Conservation (phyloP, 2,329 filamentous ascomycete genomes). For the Anthostomella pinea region DNA sequence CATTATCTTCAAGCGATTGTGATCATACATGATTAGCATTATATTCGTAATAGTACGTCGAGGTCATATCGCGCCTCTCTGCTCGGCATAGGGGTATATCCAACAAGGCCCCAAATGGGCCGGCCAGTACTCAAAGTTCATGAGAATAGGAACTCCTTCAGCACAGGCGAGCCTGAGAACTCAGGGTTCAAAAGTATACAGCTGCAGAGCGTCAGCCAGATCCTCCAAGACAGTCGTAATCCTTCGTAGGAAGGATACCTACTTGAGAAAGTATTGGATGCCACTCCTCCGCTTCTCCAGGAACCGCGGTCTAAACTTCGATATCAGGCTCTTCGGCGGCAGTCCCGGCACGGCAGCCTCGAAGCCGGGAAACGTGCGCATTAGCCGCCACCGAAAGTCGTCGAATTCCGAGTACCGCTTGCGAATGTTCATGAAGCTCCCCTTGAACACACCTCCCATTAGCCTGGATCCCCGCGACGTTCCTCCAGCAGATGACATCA, state of each 20-base stretch:
- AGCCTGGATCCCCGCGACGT: neutral
- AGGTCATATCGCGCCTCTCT: conserved; percentile 11
- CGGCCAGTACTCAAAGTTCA: conserved; percentile 30
- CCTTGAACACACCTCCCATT: conserved; percentile 38
- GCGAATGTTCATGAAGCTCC: conserved; percentile 59
- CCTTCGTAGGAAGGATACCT: conserved; percentile 34
- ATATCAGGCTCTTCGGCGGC: conserved; percentile 88
- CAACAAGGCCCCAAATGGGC: conserved; percentile 2
- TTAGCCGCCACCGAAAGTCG: conserved; percentile 69
- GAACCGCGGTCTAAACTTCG: conserved; percentile 80
- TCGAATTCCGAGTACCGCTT: conserved; percentile 94
- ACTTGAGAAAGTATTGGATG: conserved; percentile 93
- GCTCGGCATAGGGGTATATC: neutral
- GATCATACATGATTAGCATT: conserved; percentile 27
- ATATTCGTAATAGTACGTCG: conserved; percentile 15
- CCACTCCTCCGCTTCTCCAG: conserved; percentile 80
- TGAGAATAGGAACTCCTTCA: conserved; percentile 85
- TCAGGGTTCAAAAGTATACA: conserved; percentile 91
- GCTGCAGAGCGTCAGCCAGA: conserved; percentile 43
- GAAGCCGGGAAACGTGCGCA: conserved; percentile 79
- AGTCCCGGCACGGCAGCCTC: conserved; percentile 82
- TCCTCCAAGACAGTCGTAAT: conserved; percentile 3
- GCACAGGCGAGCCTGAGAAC: conserved; percentile 84
- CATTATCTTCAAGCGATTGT: conserved; percentile 15
- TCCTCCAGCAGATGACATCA: conserved; percentile 22